Percentiles rank a stretch among this genome's conserved stretches.
These are phyloP conservation scores for Huntiella savannae DNA, from an alignment of 2,329 filamentous ascomycete species.

Conservation along the genomic window DNA sequence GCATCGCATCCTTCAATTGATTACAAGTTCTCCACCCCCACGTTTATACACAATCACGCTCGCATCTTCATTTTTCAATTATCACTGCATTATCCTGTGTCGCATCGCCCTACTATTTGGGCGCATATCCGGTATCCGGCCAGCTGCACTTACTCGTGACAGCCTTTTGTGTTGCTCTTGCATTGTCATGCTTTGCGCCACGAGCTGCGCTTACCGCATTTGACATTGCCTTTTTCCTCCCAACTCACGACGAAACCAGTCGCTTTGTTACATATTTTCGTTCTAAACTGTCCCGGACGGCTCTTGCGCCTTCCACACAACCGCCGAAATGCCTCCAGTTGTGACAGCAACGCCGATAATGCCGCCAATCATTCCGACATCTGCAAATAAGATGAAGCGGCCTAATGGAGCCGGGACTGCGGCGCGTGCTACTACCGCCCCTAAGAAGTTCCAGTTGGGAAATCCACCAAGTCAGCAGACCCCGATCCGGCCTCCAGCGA, in stretches of 20 bases:
- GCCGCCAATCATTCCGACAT: conserved; percentile 16
- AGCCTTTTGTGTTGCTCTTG: conserved; percentile 1
- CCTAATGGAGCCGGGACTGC: conserved; percentile 40
- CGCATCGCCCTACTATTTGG: conserved; percentile 6
- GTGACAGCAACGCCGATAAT: conserved; percentile 29
- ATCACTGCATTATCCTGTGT: background rate
- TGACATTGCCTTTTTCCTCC: background rate
- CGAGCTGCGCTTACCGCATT: background rate
- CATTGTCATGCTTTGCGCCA: conserved; percentile 4
- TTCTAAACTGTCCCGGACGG: background rate
- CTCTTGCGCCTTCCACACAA: background rate
- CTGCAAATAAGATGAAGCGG: conserved; percentile 43
- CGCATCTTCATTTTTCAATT: background rate
- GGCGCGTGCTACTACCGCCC: conserved; percentile 39
- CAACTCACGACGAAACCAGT: background rate
- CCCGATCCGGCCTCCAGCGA: conserved; percentile 8
- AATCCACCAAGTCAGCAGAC: conserved; percentile 21
- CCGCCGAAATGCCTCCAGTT: conserved; percentile 32
- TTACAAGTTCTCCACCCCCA: background rate
- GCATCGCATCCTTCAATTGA: background rate
- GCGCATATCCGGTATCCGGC: conserved; percentile 9
- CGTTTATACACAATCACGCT: background rate
- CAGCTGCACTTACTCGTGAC: conserved; percentile 1
- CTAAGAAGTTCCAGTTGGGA: conserved; percentile 32
- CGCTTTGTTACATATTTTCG: background rate